These are phyloP conservation scores for Geotrichum armillariae DNA, from an alignment of 1,139 yeast species.

Conservation along the genomic window DNA sequence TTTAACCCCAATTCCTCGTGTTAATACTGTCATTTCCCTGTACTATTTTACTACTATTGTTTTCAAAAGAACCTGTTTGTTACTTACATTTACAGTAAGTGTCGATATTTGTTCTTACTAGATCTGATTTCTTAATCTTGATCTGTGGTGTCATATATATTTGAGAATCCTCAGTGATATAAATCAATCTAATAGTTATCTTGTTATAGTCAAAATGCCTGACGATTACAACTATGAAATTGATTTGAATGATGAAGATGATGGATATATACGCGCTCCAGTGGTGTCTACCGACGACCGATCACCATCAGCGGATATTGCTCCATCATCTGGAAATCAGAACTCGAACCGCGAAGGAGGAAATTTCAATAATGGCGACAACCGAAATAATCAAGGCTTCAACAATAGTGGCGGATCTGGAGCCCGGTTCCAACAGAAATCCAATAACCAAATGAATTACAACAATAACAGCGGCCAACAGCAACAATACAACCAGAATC, in stretches of 20 bases:
- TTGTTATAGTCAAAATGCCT: no score
- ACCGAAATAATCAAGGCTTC: conserved; percentile 1
- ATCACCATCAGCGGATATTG: background rate
- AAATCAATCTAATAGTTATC: conserved; percentile 8
- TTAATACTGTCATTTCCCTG: background rate
- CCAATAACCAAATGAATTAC: conserved; percentile 7
- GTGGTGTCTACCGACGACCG: background rate
- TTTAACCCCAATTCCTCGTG: background rate
- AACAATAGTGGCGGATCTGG: background rate
- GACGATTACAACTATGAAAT: conserved; percentile 32
- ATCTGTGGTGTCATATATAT: background rate
- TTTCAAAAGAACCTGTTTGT: no score
- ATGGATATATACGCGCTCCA: conserved; percentile 11
- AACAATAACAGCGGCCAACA: conserved; percentile 13
- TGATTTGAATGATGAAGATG: conserved; percentile 34
- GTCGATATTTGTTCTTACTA: background rate
- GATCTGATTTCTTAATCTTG: background rate
- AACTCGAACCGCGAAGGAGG: conserved; percentile 1
- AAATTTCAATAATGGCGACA: background rate
- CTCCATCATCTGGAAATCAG: background rate
- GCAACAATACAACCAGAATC: conserved; percentile 17
- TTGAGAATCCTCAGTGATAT: conserved; percentile 4
- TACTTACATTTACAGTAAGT: conserved; percentile 1
- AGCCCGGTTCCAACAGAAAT: no score
- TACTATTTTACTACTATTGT: background rate